Evolutionary conservation across 2,329 filamentous ascomycete genomes (phyloP), one percentile per base, ranked within the genome.

Genomic region (Pseudogymnoascus verrucosus): DNA sequence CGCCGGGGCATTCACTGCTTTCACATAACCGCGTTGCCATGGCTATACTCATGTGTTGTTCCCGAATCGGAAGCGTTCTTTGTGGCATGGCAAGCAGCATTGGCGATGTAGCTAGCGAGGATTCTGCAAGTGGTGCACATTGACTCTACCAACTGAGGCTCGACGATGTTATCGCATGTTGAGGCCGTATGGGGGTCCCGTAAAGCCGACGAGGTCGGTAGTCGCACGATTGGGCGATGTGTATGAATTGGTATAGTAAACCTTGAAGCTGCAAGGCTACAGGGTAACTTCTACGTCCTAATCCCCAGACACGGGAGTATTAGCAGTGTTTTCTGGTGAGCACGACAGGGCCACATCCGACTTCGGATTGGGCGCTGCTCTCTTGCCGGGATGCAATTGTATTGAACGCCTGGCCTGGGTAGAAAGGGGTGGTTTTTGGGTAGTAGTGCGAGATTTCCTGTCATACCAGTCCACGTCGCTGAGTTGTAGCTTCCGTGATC

Each of bases 381-480:
- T 57, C 26, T 34, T 57, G 26, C 51, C n/a, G 51, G 26, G 28
- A 19, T 19, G 51, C 8, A 57, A 57, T 34, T 57, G 26, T 2
- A 10, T 7, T 34, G 28, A 19, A 57, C n/a, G 26, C 51, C n/a
- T 19, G 26, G 51, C 51, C 51, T 34, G 51, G 14, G 51, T 34
- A 57, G 51, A 19, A 57, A 34, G 28, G 26, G 51, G n/a, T n/a
- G 16, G 10, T 34, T 57, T 34, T 57, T 57, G 51, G 51, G 59
- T 28, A 61, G 59, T 59, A 63, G 31, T 34, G 54, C 34, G 44
- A 64, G 62, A 64, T 64, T 21, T 63, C 21, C 60, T 63, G 65
- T 68, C 80, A 79, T 93, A 97, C 95, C 95, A 99, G 76, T 99
- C 93, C 75, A 99, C 91, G 77, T 99, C 95, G 76, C 91, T 96